Evolutionary conservation across 73 alveolate species (phyloP), one percentile per base, ranked within the genome.

Genomic region (Symbiodinium natans): DNA sequence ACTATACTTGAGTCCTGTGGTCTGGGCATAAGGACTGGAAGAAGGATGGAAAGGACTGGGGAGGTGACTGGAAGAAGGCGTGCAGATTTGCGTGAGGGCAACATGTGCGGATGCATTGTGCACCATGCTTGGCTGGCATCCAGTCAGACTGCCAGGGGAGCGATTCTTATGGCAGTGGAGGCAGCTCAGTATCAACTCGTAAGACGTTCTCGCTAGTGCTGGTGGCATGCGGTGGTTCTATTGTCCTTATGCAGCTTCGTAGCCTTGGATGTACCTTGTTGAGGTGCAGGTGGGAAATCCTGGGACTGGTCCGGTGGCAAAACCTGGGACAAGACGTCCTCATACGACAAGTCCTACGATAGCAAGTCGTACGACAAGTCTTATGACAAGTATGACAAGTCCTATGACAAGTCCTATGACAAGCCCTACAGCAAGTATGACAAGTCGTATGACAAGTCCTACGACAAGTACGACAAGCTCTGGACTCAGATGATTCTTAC

Each of bases 281-380:
- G 27, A 31, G 80, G 2, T 23, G 80, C 80, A 63, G 80, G 80
- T 63, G 80, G 80, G 4, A 63, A 63, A 36, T 63, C 80, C 36
- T 63, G 29, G 80, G 80, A 0, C 40, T 1, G 80, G 80, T 63
- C 80, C 36, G 97, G 97, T 41, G 34, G 89, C 41, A 90, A 90
- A 52, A 13, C 89, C 31, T 90, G 80, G 39, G 97, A 90, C 75
- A 90, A 90, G 40, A 73, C 89, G 80, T 63, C 80, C 38, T 63
- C 80, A 17, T 68, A 71, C 27, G 87, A 90, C 54, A 85, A 90
- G 89, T 68, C 77, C 74, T 36, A 36, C 56, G 88, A 80, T 59
- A 59, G 29, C 87, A 90, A 90, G 97, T 71, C 75, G 36, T 43
- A 90, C 40, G 97, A 90, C 89, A 90, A 90, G 95, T 86, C 89